Base-by-base conservation (phyloP, 2,329 filamentous ascomycete species). In the Volutella citrinella region DNA sequence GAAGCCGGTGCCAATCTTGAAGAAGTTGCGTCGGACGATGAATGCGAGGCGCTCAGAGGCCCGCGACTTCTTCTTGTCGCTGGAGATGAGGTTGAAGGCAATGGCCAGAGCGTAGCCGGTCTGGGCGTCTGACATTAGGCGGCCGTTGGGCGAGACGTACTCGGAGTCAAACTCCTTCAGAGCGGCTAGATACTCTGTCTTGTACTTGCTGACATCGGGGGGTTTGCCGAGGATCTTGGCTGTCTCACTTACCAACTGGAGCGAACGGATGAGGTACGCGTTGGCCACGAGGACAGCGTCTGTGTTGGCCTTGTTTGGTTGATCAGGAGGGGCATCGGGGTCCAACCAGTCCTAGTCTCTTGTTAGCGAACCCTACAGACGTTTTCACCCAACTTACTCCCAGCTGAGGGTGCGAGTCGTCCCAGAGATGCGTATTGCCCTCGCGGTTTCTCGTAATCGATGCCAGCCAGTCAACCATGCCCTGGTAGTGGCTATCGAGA, bases 261-360 rank as follows among this genome's bases (percentile, higher is more conserved):
- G 67, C 14, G 69, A 63, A 27, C 64, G 60, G 3, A 70, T 59
- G 3, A 73, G 56, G 37, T 70, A 73, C 3, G 68, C 66, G 34
- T 74, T 67, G 1, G 69, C 65, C 1, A 72, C 67, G 3, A 69
- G 56, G 4, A 55, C 52, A 1, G 57, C 51, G 22, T 64, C 54
- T 0, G 69, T 72, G 0, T 58, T 61, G 1, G 64, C 66, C 12
- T 49, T 49, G 4, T 55, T 61, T 0, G 70, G 60, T 8, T 61
- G 45, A 1, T 66, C 55, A 1, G 62, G 55, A 0, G 69, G 68
- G 1, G 70, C 60, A 5, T 58, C 57, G 0, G 70, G 70, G 34
- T 72, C 70, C 3, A 74, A 58, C 70, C 70, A 74, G 41, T 74
- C 70, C 19, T 66, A 59, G 16, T 55, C 58, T 41, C 65, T 54